Evolutionary conservation across 2,329 filamentous ascomycete genomes (phyloP), one percentile per base, ranked within the genome.

Genomic region (Hymenoscyphus linearis): DNA sequence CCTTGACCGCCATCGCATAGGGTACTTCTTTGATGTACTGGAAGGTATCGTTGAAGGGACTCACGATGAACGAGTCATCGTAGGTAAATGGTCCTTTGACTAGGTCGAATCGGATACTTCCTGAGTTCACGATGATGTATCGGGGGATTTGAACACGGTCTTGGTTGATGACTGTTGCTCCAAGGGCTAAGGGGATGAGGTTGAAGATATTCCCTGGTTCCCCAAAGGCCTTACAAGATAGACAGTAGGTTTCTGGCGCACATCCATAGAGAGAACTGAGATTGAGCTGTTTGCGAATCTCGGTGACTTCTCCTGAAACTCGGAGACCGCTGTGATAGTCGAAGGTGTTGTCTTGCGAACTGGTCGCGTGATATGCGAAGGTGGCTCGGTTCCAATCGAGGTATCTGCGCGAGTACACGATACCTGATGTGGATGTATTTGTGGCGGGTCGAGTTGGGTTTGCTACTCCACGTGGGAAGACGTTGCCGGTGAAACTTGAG

Each of bases 371-470:
- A 69, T 91, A 84, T 60, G 66, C 65, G 47, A 95, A 81, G 0
- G 91, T 93, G 62, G 85, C 88, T 0, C 96, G 79, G 68, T 97
- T 97, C 77, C 92, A 96, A 76, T 97, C 93, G 63, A 97, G 91
- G 74, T 97, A 97, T 60, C 87, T 83, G 36, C 93, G 85, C 52
- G 82, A 82, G 73, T 96, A 96, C 1, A 67, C 65, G 6, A 69
- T 50, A 12, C 66, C 60, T 22, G 63, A 64, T 9, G 64, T 69
- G 7, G 69, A 68, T n/a, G 62, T 66, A 35, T 68, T 69, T 14
- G 61, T 64, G 4, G 68, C 67, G 57, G 59, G 62, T 54, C 65
- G 58, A 12, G 62, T 64, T 31, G 69, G 69, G 78, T 82, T 56
- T 22, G 66, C 47, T 14, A 71, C 69, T 13, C 69, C 69, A 16